Conservation (phyloP, 352 stramenopile species). For the Halophytophthora polymorphica region DNA sequence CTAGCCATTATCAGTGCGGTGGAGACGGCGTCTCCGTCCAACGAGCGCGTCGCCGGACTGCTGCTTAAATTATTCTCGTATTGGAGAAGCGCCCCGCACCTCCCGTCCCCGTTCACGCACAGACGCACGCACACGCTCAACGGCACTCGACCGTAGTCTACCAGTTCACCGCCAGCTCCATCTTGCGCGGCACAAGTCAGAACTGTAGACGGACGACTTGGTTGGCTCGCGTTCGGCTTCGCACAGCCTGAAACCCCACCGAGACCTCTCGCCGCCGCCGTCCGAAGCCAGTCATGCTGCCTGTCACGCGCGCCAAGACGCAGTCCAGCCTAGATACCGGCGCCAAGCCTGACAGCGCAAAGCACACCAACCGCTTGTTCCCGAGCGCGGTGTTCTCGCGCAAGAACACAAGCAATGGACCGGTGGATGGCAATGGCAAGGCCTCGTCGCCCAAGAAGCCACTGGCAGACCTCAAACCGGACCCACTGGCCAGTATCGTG, state of each 20-base stretch:
- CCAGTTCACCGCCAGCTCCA: too few relatives aligned
- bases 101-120: too few relatives aligned
- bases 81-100: conserved; percentile 16
- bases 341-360: conserved; percentile 26
- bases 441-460: conserved; percentile 35
- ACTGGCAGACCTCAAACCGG: conserved; percentile 36
- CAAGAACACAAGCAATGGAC: conserved; percentile 49
- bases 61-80: conserved; percentile 21
- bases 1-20: conserved; percentile 12
- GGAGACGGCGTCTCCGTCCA: neutral
- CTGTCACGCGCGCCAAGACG: conserved; percentile 31
- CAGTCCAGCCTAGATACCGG: conserved; percentile 14
- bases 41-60: conserved; percentile 1
- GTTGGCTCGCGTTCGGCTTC: too few relatives aligned
- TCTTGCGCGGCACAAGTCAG: too few relatives aligned
- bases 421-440: conserved; percentile 26
- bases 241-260: too few relatives aligned
- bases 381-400: conserved; percentile 67
- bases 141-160: too few relatives aligned
- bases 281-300: conserved; percentile 14
- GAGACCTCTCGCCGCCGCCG: conserved; percentile 4
- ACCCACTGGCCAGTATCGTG: conserved; percentile 56
- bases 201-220: too few relatives aligned
- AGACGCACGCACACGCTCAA: too few relatives aligned
- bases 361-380: conserved; percentile 35